Base-by-base conservation (phyloP, 2,329 filamentous ascomycete species). In the Dothideomycetes sp. region DNA sequence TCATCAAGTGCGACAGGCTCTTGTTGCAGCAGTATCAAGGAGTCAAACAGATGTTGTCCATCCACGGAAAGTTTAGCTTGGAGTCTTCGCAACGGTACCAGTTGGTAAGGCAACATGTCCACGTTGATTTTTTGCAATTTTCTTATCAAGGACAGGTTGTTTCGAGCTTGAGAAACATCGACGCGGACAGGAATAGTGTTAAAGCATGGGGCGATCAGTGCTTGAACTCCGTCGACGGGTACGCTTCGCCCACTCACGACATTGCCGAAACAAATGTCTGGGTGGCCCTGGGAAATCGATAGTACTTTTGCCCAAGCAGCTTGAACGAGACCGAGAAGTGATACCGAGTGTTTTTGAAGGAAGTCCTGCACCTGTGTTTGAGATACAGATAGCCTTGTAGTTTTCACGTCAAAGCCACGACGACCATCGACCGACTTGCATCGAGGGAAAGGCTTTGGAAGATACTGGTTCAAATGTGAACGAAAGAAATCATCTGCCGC, bases 201-300 rank as follows among this genome's bases (percentile, higher is more conserved):
- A 67, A 95, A 94, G 56, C 86, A 94, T 0, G 88, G 88, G 0
- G 84, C 86, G n/a, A 93, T 74, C 4, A 94, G 71, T 3, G 70
- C 66, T 29, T 88, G 78, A 9, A 89, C 65, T 0, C 72, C 73
- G 4, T 81, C 70, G 3, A 88, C 57, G 0, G 75, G 62, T 8
- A 84, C 55, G 1, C 78, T 80, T 5, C 88, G 77, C 2, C 88
- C 87, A 52, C 77, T 88, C 41, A 89, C 72, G 2, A 95, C 80
- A 50, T 85, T 91, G 1, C 89, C 88, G 52, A 95, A 94, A 56
- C 84, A 91, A 4, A 94, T 52, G 51, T 94, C 87, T 0, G 63
- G 55, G 4, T 65, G 63, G 1, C 66, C 56, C 2, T 78, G 68
- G 2, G 76, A 62, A 2, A 72, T 61, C 0, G 72, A 65, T 2